phyloP scores from a whole-genome alignment of 2,329 filamentous ascomycete genomes.

The Bipolaris victoriae region DNA sequence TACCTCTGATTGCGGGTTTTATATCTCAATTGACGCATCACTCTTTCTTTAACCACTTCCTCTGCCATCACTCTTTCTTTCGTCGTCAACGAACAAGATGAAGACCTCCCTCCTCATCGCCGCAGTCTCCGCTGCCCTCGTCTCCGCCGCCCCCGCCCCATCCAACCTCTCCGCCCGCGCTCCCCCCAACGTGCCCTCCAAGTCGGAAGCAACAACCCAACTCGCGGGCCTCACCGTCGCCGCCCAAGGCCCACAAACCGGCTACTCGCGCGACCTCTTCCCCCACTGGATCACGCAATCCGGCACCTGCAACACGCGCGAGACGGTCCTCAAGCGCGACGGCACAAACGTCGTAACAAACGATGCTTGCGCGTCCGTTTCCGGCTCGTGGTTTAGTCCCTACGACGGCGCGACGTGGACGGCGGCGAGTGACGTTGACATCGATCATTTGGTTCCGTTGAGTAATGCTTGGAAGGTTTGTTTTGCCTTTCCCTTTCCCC shows the following conservation, averaged over 20 bases:
- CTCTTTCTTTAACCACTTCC: background rate
- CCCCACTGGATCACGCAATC: conserved; percentile 71
- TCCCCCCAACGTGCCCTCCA: conserved; percentile 68
- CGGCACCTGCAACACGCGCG: conserved; percentile 70
- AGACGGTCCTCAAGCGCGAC: conserved; percentile 76
- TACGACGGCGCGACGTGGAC: conserved; percentile 78
- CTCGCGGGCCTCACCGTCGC: conserved; percentile 66
- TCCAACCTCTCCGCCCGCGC: conserved; percentile 41
- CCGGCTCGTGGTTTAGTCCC: conserved; percentile 72
- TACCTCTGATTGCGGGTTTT: too few relatives aligned
- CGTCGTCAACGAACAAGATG: conserved; percentile 26
- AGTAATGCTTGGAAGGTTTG: conserved; percentile 77
- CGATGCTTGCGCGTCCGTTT: conserved; percentile 66
- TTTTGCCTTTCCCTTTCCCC: too few relatives aligned
- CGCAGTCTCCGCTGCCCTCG: conserved; percentile 32
- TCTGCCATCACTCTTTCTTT: background rate
- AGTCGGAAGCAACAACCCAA: conserved; percentile 61
- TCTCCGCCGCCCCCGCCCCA: conserved; percentile 40
- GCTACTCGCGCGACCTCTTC: conserved; percentile 71
- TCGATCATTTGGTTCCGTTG: conserved; percentile 83
- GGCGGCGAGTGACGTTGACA: conserved; percentile 72
- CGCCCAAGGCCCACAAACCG: conserved; percentile 59
- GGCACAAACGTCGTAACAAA: conserved; percentile 67
- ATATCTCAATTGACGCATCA: too few relatives aligned
- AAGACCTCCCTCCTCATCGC: conserved; percentile 37